A percentile compares a stretch with the other conserved stretches of the same genome.
Evolutionary conservation across 768 basidiomycete genomes (phyloP).

Genomic region (Leccinum olivaceopallidum): DNA sequence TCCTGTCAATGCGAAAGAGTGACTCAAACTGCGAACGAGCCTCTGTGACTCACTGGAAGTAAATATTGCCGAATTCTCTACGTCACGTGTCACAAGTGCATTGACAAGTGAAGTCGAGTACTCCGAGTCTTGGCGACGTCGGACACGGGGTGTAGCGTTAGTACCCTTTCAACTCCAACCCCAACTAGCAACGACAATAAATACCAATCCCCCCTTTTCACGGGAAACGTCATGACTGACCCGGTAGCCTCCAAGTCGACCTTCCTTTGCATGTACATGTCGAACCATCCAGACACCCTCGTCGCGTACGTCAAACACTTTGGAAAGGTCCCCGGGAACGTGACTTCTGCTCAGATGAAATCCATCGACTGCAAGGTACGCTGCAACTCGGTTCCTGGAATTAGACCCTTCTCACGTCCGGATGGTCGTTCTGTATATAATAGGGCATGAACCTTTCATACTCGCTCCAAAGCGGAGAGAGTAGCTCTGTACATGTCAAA

Average conservation of each 20-base stretch:
- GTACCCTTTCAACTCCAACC: no score
- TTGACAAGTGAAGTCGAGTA: no score
- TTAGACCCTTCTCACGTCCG: not conserved
- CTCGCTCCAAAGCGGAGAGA: conserved; percentile 47
- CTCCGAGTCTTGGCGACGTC: no score
- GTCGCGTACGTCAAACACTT: conserved; percentile 82
- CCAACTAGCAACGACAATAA: not conserved
- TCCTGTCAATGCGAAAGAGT: no score
- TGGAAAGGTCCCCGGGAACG: conserved; percentile 56
- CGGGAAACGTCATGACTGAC: conserved; percentile 50
- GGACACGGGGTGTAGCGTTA: no score
- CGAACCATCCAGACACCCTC: conserved; percentile 77
- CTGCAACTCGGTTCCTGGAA: conserved; percentile 25
- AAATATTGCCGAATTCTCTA: no score
- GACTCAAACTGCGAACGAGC: no score
- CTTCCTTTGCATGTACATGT: conserved; percentile 86
- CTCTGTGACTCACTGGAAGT: no score
- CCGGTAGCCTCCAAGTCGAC: conserved; percentile 73
- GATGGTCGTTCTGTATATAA: not conserved
- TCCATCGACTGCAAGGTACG: conserved; percentile 61
- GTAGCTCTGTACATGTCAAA: conserved; percentile 48
- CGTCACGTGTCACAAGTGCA: no score
- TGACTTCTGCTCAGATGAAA: conserved; percentile 69
- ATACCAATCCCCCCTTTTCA: not conserved
- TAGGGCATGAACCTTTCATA: conserved; percentile 75